Evolutionary conservation across 371 early-diverging fungal genomes (phyloP).

Genomic region (Syncephalastrum racemosum): DNA sequence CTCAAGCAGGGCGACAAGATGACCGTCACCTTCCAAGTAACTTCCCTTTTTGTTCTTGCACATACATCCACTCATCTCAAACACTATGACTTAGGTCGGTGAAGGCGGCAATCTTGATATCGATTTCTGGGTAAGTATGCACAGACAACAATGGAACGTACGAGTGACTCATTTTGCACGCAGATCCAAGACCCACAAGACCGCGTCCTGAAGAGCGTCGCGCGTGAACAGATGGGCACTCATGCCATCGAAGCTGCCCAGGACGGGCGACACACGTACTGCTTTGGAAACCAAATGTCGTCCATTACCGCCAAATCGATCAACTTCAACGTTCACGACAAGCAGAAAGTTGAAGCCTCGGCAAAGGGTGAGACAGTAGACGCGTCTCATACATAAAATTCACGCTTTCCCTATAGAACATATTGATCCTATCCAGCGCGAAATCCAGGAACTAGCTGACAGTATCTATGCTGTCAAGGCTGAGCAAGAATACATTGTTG

Average conservation of each 20-base stretch:
- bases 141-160: background rate
- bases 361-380: constrained; percentile 22
- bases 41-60: background rate
- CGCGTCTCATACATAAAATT: background rate
- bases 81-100: constrained; percentile 45
- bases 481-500: constrained; percentile 74
- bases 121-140: constrained; percentile 69
- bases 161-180: background rate
- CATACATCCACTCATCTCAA: background rate
- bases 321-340: constrained; percentile 51
- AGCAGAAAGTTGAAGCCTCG: constrained; percentile 22
- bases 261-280: constrained; percentile 68
- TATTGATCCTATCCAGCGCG: constrained; percentile 64
- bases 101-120: constrained; percentile 69
- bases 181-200: constrained; percentile 61
- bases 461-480: constrained; percentile 67
- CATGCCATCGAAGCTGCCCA: constrained; percentile 54
- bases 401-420: constrained; percentile 25
- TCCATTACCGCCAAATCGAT: constrained; percentile 53
- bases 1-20: constrained; percentile 59
- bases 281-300: constrained; percentile 70
- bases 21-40: constrained; percentile 65
- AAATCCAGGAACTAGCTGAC: constrained; percentile 67
- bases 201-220: constrained; percentile 44
- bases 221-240: constrained; percentile 49